Evolutionary conservation across 2,329 filamentous ascomycete genomes (phyloP).

Genomic region (Talaromyces sp.): DNA sequence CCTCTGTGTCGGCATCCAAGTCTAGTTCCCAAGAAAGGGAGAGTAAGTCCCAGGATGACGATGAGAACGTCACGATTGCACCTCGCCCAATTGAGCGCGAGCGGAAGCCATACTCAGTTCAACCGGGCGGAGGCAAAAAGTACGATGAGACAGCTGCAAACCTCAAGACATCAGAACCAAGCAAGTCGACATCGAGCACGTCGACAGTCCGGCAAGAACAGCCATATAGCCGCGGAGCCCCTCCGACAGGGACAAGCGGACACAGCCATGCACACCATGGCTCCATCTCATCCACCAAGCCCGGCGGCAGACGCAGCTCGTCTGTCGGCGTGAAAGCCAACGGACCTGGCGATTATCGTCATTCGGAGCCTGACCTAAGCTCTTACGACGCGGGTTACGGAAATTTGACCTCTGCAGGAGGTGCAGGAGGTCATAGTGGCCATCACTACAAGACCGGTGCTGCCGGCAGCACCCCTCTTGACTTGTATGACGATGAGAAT

Average conservation of each 20-base stretch:
- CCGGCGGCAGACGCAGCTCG: slow-evolving; percentile 30
- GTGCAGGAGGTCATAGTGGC: slow-evolving; percentile 23
- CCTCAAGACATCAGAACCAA: slow-evolving; percentile 32
- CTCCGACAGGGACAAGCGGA: slow-evolving; percentile 17
- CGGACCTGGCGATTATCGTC: slow-evolving; percentile 30
- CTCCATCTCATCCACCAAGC: slow-evolving; percentile 19
- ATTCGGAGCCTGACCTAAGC: slow-evolving; percentile 34
- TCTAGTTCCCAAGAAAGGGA: slow-evolving; percentile 14
- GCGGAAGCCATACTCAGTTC: slow-evolving; percentile 60
- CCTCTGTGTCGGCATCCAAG: slow-evolving; percentile 6
- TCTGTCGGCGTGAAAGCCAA: slow-evolving; percentile 27
- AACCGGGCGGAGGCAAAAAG: slow-evolving; percentile 57
- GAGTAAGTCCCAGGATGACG: slow-evolving; percentile 36
- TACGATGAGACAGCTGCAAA: slow-evolving; percentile 42
- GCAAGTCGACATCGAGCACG: slow-evolving; percentile 57
- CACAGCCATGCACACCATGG: slow-evolving; percentile 14
- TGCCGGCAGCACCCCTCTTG: background rate
- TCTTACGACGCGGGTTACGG: slow-evolving; percentile 24
- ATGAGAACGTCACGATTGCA: slow-evolving; percentile 39
- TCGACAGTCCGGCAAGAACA: slow-evolving; percentile 51
- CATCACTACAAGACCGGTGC: slow-evolving; percentile 26
- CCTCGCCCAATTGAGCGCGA: slow-evolving; percentile 60
- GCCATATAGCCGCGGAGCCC: slow-evolving; percentile 20
- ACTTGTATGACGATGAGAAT: slow-evolving; percentile 21
- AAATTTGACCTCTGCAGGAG: slow-evolving; percentile 17